Base-by-base conservation (phyloP, 257 asterid species). In the Anisodus acutangulus region DNA sequence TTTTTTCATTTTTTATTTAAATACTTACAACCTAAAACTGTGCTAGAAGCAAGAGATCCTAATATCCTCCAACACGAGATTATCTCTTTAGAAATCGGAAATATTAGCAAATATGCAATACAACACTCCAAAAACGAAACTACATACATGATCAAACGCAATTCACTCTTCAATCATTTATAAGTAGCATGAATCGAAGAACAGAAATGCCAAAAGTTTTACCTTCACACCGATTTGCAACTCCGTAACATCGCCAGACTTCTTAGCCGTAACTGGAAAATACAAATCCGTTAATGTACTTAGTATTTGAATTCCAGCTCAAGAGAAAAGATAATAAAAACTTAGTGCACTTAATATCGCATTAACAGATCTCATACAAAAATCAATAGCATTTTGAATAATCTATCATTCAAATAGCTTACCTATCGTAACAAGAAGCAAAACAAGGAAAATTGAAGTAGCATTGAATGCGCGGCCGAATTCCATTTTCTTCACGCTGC, bases 141-240 rank as follows among this genome's bases (percentile, higher is more conserved):
- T 9, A 17, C 3, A 70, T 43, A 43, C 1, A 47, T 72, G 54
- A 72, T 17, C 58, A 72, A 72, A 10, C 43, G n/a, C 59, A 72
- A 59, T 45, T 19, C 59, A 72, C 19, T 47, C 59, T 72, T 72
- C 55, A 9, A 71, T 71, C 80, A 74, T 19, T 74, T 10, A 19
- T 63, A 49, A 31, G 6, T 6, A 70, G 9, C 17, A 49, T 26
- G 43, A 58, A 67, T 35, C 8, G 9, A 26, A 5, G 70, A 78
- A 41, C 10, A 80, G 45, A 86, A 59, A 10, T 1, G 49, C 8
- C 45, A 54, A 22, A 66, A 47, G 37, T 57, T 43, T 69, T 86
- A 97, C 99, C 97, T 93, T 97, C 87, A 97, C 99, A 60, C 99
- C 98, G 88, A 97, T 93, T 92, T 93, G 98, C 84, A 97, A 91